Evolutionary conservation across 345 rosid species (phyloP).

Genomic region (Gynandropsis gynandra): DNA sequence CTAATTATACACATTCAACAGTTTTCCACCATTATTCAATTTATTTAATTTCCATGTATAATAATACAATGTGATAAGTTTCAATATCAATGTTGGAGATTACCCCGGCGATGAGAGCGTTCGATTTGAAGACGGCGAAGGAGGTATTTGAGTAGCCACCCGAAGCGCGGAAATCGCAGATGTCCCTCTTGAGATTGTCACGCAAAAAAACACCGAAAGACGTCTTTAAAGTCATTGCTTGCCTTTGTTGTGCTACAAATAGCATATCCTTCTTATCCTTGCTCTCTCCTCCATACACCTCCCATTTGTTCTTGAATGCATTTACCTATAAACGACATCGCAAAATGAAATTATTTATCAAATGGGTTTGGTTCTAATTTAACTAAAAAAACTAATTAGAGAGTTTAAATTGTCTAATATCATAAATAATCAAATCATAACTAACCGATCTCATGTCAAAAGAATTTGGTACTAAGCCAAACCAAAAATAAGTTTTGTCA

Average conservation of each 20-base stretch:
- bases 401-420: no score
- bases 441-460: no score
- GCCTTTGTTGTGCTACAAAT: conserved; percentile 41
- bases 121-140: conserved; percentile 46
- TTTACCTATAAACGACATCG: no score
- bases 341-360: no score
- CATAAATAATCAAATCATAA: no score
- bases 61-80: no score
- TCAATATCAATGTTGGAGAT: not conserved
- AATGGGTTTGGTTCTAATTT: no score
- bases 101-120: conserved; percentile 63
- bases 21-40: not conserved
- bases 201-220: conserved; percentile 46
- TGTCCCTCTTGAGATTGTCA: conserved; percentile 19
- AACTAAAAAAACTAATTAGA: no score
- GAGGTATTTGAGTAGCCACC: conserved; percentile 50
- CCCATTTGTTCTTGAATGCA: conserved; percentile 45
- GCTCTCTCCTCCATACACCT: conserved; percentile 49
- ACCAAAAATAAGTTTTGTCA: no score
- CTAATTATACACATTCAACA: conserved; percentile 19
- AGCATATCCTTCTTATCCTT: conserved; percentile 28
- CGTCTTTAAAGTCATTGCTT: conserved; percentile 50
- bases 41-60: no score
- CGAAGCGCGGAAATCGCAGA: conserved; percentile 41
- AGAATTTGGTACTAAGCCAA: no score